Evolutionary conservation across 2,329 filamentous ascomycete genomes (phyloP).

Genomic region (Pseudopithomyces maydicus): DNA sequence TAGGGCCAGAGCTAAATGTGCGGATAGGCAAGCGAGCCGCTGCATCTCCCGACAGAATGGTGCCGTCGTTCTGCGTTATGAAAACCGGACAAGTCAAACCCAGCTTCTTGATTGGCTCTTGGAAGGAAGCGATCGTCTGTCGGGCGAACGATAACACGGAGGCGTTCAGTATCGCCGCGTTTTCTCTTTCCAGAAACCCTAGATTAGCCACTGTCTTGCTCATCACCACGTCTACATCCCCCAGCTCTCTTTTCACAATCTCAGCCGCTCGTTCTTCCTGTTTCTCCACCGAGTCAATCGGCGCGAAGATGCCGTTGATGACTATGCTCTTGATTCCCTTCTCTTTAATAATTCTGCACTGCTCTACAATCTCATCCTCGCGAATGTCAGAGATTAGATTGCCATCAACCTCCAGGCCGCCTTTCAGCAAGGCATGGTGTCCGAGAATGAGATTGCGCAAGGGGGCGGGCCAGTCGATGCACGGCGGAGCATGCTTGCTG

Average conservation of each 20-base stretch:
- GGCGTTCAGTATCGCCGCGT: constrained; percentile 57
- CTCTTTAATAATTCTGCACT: constrained; percentile 51
- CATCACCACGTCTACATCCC: constrained; percentile 56
- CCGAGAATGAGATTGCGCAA: constrained; percentile 55
- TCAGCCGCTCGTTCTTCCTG: constrained; percentile 59
- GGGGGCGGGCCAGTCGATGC: constrained; percentile 54
- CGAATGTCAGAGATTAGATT: constrained; percentile 50
- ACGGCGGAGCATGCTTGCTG: constrained; percentile 56
- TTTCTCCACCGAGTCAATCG: constrained; percentile 58
- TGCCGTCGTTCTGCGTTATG: constrained; percentile 60
- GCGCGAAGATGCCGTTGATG: constrained; percentile 63
- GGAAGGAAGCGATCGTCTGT: constrained; percentile 53
- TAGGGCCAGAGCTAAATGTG: constrained; percentile 58
- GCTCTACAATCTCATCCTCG: constrained; percentile 51
- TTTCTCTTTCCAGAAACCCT: constrained; percentile 57
- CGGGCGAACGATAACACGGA: constrained; percentile 54
- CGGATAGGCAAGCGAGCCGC: constrained; percentile 56
- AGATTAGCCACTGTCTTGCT: constrained; percentile 58
- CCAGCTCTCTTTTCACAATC: constrained; percentile 55
- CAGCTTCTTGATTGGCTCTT: constrained; percentile 52
- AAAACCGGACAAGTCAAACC: constrained; percentile 55
- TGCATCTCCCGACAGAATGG: constrained; percentile 52
- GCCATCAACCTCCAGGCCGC: constrained; percentile 58
- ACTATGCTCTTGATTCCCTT: constrained; percentile 56
- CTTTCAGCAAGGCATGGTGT: constrained; percentile 52